Percentiles rank a stretch among this genome's conserved stretches.
Conservation (phyloP, 495 filamentous ascomycete genomes). For the Daldinia grandis region DNA sequence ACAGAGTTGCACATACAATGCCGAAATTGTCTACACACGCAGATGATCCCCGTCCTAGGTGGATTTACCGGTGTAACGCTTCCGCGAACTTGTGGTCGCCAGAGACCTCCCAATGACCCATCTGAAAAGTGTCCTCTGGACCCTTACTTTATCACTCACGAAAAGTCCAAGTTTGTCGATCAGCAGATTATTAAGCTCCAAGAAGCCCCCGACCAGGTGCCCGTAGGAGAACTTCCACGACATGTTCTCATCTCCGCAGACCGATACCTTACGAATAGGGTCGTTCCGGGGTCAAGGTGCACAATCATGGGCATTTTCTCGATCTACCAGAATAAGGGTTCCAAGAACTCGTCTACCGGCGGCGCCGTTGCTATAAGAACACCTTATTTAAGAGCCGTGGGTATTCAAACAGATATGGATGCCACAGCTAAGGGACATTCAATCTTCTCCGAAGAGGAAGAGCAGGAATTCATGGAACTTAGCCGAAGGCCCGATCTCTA, state of each 20-base stretch:
- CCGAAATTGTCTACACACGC: constrained; percentile 79
- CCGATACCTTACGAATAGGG: constrained; percentile 93
- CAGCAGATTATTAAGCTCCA: constrained; percentile 98
- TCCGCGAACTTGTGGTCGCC: constrained; percentile 76
- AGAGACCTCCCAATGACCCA: constrained; percentile 64
- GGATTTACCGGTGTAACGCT: constrained; percentile 88
- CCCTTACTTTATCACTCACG: constrained; percentile 94
- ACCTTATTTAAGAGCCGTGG: constrained; percentile 93
- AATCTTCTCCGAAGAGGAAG: constrained; percentile 92
- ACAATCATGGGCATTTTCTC: constrained; percentile 98
- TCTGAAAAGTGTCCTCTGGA: constrained; percentile 84
- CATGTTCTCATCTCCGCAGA: constrained; percentile 96
- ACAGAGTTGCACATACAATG: constrained; percentile 88
- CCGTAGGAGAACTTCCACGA: constrained; percentile 93
- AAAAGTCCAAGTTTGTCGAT: constrained; percentile 94
- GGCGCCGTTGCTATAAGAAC: constrained; percentile 93
- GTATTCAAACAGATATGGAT: constrained; percentile 89
- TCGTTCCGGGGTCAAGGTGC: constrained; percentile 94
- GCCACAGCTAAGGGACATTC: constrained; percentile 86
- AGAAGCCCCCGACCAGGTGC: constrained; percentile 97
- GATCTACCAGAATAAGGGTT: constrained; percentile 91
- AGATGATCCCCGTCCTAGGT: constrained; percentile 75
- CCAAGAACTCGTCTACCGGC: constrained; percentile 73
- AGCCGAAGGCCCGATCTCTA: constrained; percentile 92
- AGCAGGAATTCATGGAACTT: constrained; percentile 96